phyloP scores from a whole-genome alignment of 1,139 yeast species.

The Pichia sp. region DNA sequence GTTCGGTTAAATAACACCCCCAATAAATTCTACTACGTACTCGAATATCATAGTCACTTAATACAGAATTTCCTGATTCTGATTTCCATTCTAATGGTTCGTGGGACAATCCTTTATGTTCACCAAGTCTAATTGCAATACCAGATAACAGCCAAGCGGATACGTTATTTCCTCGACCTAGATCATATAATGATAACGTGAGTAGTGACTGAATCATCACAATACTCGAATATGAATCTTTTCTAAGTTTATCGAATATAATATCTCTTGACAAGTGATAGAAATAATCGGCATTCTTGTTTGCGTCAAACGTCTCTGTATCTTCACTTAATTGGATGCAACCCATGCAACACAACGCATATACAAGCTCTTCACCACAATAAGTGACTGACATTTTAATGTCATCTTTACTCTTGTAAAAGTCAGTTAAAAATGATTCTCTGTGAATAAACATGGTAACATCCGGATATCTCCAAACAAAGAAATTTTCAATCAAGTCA shows the following conservation, averaged over 20 bases:
- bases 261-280: slow-evolving; percentile 1
- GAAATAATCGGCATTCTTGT: neutral
- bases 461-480: slow-evolving; percentile 4
- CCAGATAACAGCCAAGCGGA: slow-evolving; percentile 8
- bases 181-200: slow-evolving; percentile 2
- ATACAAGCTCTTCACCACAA: slow-evolving; percentile 6
- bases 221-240: neutral
- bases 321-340: neutral
- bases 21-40: slow-evolving; percentile 5
- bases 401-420: slow-evolving; percentile 5
- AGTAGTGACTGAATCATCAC: slow-evolving; percentile 4
- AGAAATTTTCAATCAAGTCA: slow-evolving; percentile 2
- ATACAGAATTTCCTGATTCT: neutral
- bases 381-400: slow-evolving; percentile 4
- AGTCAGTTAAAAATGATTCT: slow-evolving; percentile 10
- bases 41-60: slow-evolving; percentile 3
- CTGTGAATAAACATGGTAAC: slow-evolving; percentile 6
- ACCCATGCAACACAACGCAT: slow-evolving; percentile 5
- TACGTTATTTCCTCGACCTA: slow-evolving; percentile 7
- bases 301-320: neutral
- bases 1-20: slow-evolving; percentile 9
- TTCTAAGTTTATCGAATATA: slow-evolving; percentile 5
- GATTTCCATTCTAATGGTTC: slow-evolving; percentile 5
- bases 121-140: slow-evolving; percentile 5
- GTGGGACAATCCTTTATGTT: slow-evolving; percentile 2